Base-by-base conservation (phyloP, 208 protist species). In the Vickermania spadyakhi region DNA sequence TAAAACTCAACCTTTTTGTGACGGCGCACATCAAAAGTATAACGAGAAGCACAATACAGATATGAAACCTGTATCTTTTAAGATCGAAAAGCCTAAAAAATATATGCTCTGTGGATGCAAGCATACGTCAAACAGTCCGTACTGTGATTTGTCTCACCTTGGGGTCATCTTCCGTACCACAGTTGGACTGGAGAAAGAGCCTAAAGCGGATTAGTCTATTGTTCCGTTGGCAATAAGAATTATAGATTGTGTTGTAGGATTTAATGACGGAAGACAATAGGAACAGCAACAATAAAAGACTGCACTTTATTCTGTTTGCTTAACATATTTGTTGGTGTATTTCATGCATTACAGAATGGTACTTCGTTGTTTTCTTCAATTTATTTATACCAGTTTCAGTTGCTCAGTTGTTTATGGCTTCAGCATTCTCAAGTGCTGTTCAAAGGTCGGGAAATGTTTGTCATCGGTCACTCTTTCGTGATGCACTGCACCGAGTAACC, bases 1-100 rank as follows among this genome's bases (percentile, higher is more conserved):
- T 66, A 75, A 81, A 50, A 87, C 73, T 31, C 86, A 93, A 71
- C 86, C 86, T 2, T 93, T 85, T 61, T 93, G 86, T 68, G 86
- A 93, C 52, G 79, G 76, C 13, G 22, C 70, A 2, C 86, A 93
- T 59, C 60, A 66, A 11, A 69, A 61, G 4, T 82, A 86, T 70
- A 91, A 91, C 58, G 63, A 81, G 53, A 60, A 76, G 72, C 79
- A 89, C 62, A 73, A 81, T 30, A 89, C 85, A 2, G 41, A 70
- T 28, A 26, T 92, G 11, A 67, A 83, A 66, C 77, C 85, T 3
- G 66, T 84, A 28, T 60, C 76, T 62, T 92, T 90, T 58, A 81
- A 65, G 26, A 72, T 66, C n/a, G 64, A 67, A n/a, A 68, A 7
- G 1, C 61, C 68, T 2, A 83, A 82, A 61, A 81, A 84, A 63